These are phyloP conservation scores for Metschnikowia peoriensis DNA, from an alignment of 805 yeast genomes.

Conservation along the genomic window DNA sequence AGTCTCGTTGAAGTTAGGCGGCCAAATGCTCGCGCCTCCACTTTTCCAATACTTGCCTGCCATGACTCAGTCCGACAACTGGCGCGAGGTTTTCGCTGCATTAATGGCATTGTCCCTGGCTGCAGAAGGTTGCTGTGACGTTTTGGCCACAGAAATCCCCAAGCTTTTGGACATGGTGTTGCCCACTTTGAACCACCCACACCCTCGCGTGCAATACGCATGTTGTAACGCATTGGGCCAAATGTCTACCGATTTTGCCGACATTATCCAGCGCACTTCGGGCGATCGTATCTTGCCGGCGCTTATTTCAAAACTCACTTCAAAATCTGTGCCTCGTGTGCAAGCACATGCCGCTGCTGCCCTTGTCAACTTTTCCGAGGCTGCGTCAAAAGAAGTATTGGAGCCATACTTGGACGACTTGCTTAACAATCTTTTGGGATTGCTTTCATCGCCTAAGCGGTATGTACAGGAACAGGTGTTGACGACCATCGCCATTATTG, in stretches of 20 bases:
- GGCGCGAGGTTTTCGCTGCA: constrained; percentile 98
- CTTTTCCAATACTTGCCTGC: constrained; percentile 82
- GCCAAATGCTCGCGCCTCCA: constrained; percentile 79
- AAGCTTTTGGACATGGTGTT: constrained; percentile 78
- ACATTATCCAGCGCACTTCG: constrained; percentile 75
- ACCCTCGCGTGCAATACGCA: constrained; percentile 95
- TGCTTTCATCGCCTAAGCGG: constrained; percentile 81
- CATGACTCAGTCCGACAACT: constrained; percentile 70
- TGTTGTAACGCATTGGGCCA: constrained; percentile 97
- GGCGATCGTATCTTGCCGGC: constrained; percentile 85
- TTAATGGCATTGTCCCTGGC: constrained; percentile 95
- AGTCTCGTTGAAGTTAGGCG: constrained; percentile 78
- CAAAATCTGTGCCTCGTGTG: constrained; percentile 79
- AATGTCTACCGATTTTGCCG: constrained; percentile 95
- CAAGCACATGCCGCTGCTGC: constrained; percentile 99
- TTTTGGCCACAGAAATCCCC: constrained; percentile 76
- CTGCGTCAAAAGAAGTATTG: constrained; percentile 78
- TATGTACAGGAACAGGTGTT: constrained; percentile 97
- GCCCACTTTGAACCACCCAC: constrained; percentile 82
- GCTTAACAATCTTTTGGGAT: constrained; percentile 66
- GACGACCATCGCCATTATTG: constrained; percentile 94
- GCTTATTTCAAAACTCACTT: constrained; percentile 73
- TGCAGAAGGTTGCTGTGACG: constrained; percentile 96
- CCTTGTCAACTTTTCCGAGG: constrained; percentile 90
- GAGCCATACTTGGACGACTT: constrained; percentile 91